Evolutionary conservation across 2,329 filamentous ascomycete species (phyloP), one percentile per base, ranked within the genome.

Genomic region (Pleochaeta shiraiana): DNA sequence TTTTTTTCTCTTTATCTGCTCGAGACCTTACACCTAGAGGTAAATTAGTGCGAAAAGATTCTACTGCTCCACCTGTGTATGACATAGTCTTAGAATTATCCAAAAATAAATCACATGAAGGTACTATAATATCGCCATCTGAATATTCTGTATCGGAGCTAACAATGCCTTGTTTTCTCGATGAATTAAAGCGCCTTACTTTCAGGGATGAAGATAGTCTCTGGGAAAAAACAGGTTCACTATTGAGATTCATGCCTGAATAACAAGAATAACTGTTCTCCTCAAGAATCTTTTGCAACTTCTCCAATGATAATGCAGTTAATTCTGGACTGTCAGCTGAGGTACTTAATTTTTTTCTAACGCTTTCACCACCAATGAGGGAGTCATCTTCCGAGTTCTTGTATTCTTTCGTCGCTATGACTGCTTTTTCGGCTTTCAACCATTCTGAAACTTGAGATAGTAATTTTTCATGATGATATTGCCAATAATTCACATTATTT

Each of bases 31-130:
- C 75, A 55, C 75, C 72, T 2, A 76, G 72, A 4, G 76, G 73
- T 28, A 66, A 53, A 4, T 76, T 75, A 4, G 74, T 74, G n/a
- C 70, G 68, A 12, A 76, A 75, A 19, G 70, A 71, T 45, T 70
- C 70, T 11, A 67, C 63, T 19, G 72, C 73, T 30, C 83, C 83
- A 28, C 84, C 84, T 16, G 77, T 79, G 72, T 93, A 95, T 63
- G 85, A 83, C 70, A 95, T 77, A 0, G 91, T 95, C 75, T 92
- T 93, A 4, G 88, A 87, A 71, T 96, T 96, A 75, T 97, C 92
- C 24, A 97, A 79, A 57, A 85, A 78, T 7, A 83, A 90, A 73
- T 96, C 90, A 69, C 91, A 95, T 68, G 82, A 83, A 0, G 92
- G 92, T 0, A 95, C 89, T n/a, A 88, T 75, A 21, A 83, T 79